Percentiles rank a stretch among this genome's conserved stretches.
Evolutionary conservation across 768 basidiomycete genomes (phyloP).

Genomic region (Pleurotus djamor): DNA sequence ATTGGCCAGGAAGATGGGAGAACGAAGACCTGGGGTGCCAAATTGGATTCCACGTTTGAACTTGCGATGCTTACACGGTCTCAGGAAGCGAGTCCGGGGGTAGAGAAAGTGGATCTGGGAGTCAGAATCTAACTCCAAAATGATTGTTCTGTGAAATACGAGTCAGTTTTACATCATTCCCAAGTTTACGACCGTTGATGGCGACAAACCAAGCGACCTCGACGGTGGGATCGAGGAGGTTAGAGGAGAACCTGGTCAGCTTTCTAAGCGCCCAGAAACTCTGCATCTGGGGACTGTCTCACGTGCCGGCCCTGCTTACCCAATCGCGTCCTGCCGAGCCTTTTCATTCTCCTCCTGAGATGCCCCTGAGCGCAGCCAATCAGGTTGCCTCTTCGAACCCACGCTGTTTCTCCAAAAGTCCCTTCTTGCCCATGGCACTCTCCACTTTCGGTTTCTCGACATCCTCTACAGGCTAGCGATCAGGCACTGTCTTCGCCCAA

Average conservation of each 20-base stretch:
- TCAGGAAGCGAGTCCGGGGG: conserved; percentile 1
- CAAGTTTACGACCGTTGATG: background rate
- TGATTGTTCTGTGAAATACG: background rate
- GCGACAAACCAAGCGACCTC: background rate
- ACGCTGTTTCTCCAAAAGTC: conserved; percentile 6
- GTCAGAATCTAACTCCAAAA: conserved; percentile 4
- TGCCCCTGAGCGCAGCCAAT: background rate
- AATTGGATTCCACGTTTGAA: conserved; percentile 9
- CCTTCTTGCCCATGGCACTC: conserved; percentile 4
- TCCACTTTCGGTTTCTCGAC: background rate
- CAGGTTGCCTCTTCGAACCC: background rate
- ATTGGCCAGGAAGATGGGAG: conserved; percentile 12
- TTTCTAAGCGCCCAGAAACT: background rate
- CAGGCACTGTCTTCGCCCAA: conserved; percentile 5
- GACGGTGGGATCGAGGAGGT: background rate
- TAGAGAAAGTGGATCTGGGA: background rate
- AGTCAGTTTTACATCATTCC: background rate
- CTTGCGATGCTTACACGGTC: conserved; percentile 3
- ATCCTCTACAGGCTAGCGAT: background rate
- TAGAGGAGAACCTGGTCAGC: background rate
- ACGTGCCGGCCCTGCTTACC: background rate
- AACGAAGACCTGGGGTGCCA: conserved; percentile 2
- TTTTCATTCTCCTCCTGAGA: background rate
- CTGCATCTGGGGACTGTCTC: background rate
- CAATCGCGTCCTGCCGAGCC: conserved; percentile 2